A percentile compares a stretch with the other conserved stretches of the same genome.
These are phyloP conservation scores for Hyphopichia pseudoburtonii DNA, from an alignment of 1,139 yeast species.

Conservation along the genomic window DNA sequence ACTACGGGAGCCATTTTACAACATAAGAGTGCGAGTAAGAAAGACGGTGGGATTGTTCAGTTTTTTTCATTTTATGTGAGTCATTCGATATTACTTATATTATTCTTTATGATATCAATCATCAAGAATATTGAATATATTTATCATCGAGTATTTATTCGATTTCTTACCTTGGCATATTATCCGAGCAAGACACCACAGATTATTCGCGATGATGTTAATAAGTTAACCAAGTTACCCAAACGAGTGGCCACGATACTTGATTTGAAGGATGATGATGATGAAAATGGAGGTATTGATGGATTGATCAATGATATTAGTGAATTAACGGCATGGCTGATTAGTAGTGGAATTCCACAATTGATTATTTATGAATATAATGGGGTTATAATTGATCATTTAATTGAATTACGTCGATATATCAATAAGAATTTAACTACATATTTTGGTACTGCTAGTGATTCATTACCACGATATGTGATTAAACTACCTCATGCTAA, in stretches of 20 bases:
- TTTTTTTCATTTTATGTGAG: constrained; percentile 13
- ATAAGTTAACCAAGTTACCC: constrained; percentile 73
- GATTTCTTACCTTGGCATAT: constrained; percentile 63
- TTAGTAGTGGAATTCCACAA: constrained; percentile 76
- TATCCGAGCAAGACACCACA: constrained; percentile 86
- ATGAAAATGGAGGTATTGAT: constrained; percentile 85
- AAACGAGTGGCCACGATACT: constrained; percentile 71
- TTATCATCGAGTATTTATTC: constrained; percentile 56
- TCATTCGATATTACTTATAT: constrained; percentile 43
- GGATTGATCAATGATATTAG: constrained; percentile 77
- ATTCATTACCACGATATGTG: constrained; percentile 59
- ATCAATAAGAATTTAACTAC: constrained; percentile 60
- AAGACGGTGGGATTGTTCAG: background rate
- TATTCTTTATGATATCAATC: constrained; percentile 58
- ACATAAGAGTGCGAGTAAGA: too few species aligned
- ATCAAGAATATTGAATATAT: constrained; percentile 52
- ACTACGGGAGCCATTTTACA: background rate
- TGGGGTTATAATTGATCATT: constrained; percentile 60
- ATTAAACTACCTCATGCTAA: constrained; percentile 65
- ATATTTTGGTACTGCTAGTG: constrained; percentile 81
- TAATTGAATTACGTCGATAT: constrained; percentile 59
- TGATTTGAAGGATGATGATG: constrained; percentile 69
- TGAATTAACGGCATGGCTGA: constrained; percentile 82
- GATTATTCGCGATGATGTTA: constrained; percentile 80
- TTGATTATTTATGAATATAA: constrained; percentile 78